phyloP scores from a whole-genome alignment of 345 rosid species.

The Nephelium lappaceum region DNA sequence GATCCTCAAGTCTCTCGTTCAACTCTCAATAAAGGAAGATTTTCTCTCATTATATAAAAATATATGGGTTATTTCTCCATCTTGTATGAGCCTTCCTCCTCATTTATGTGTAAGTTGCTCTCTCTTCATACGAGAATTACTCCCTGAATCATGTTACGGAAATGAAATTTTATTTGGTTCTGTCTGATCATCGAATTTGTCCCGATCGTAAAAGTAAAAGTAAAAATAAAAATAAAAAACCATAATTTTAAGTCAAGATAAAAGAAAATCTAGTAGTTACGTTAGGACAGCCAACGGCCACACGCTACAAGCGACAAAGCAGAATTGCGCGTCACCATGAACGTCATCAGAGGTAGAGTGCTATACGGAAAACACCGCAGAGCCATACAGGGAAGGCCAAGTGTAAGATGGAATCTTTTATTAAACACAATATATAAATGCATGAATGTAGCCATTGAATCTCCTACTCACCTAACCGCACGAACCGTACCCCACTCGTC shows the following conservation, averaged over 20 bases:
- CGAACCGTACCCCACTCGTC: neutral
- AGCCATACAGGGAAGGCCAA: neutral
- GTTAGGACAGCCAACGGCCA: neutral
- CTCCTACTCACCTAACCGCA: neutral
- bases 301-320: neutral
- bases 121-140: too few species aligned
- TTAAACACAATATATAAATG: neutral
- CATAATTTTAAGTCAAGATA: neutral
- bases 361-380: neutral
- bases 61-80: too few species aligned
- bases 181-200: too few species aligned
- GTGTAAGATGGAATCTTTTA: constrained; percentile 5
- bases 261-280: neutral
- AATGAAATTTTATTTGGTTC: too few species aligned
- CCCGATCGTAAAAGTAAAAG: too few species aligned
- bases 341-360: neutral
- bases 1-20: too few species aligned
- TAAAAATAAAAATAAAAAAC: too few species aligned
- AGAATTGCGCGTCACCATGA: neutral
- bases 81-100: too few species aligned
- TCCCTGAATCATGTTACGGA: too few species aligned
- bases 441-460: neutral
- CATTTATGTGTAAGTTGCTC: too few species aligned
- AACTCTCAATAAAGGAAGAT: too few species aligned
- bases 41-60: too few species aligned